Evolutionary conservation across 192 early-diverging fungal genomes (phyloP), one percentile per base, ranked within the genome.

Genomic region (Coemansia sp.): DNA sequence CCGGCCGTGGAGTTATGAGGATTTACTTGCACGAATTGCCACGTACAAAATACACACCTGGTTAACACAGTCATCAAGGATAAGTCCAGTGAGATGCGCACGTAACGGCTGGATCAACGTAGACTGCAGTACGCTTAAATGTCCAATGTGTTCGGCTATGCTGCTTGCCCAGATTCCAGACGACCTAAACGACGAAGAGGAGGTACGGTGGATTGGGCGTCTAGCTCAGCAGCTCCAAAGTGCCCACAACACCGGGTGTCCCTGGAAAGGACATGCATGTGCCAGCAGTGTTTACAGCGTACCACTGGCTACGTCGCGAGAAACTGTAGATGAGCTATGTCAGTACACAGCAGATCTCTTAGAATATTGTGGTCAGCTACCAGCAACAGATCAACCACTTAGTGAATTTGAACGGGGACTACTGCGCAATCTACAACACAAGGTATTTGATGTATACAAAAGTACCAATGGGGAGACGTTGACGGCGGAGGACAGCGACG

Each of bases 31-130:
- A 10, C 74, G 83, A 14, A 74, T 84, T 25, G 55, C 75, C 25
- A 84, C 78, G 3, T 84, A 67, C 57, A 74, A 77, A 66, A 76
- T 76, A 59, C 70, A 77, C 52, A 80, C 74, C 2, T 84, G 83
- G 83, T 72, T 74, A 17, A 72, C 74, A 17, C 71, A 78, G 57
- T 72, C 77, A 56, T 58, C 59, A 8, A 21, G 19, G 27, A 60
- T 84, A 51, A 79, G 66, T 53, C 83, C 83, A 1, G 78, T 77
- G 6, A 63, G 64, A 42, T 84, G 83, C 36, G 72, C 74, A 7
- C 77, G 74, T 20, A 77, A 72, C 39, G 83, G 83, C 32, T 84
- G 83, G 83, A 56, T 72, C 36, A 84, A 84, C 52, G 27, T 59
- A 20, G 78, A 75, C 59, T 76, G 67, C 57, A 72, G 72, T 42